Evolutionary conservation across 1,284 basidiomycete genomes (phyloP).

Genomic region (Cutaneotrichosporon cyanovorans): DNA sequence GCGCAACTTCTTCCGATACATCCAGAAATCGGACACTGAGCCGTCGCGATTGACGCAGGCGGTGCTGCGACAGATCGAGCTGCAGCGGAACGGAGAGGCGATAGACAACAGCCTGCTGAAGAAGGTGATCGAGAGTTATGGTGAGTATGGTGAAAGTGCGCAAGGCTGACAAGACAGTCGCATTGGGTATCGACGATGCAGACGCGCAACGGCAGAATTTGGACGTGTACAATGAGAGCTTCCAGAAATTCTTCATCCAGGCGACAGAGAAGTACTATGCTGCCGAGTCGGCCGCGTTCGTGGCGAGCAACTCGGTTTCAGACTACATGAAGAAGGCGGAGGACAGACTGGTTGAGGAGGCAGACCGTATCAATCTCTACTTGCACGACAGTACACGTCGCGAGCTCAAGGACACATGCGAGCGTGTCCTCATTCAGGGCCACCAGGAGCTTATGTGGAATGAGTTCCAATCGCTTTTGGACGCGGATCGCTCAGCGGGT

Average conservation of each 20-base stretch:
- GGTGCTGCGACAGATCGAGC: conserved; percentile 79
- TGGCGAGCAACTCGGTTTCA: conserved; percentile 81
- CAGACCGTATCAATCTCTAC: conserved; percentile 90
- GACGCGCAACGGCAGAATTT: conserved; percentile 56
- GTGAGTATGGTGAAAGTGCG: conserved; percentile 28
- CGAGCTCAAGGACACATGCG: conserved; percentile 79
- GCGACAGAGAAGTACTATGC: conserved; percentile 89
- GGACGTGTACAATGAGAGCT: conserved; percentile 87
- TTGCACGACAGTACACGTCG: conserved; percentile 81
- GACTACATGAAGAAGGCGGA: conserved; percentile 98
- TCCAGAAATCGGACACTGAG: conserved; percentile 58
- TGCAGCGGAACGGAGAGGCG: conserved; percentile 87
- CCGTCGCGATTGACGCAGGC: conserved; percentile 77
- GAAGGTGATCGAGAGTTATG: conserved; percentile 90
- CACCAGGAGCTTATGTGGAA: conserved; percentile 87
- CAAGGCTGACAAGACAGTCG: conserved; percentile 54
- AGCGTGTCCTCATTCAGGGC: conserved; percentile 82
- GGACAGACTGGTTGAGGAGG: conserved; percentile 84
- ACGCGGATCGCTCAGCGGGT: conserved; percentile 80
- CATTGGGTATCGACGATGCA: conserved; percentile 83
- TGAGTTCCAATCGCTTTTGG: conserved; percentile 85
- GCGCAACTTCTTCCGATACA: conserved; percentile 76
- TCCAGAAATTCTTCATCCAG: conserved; percentile 80
- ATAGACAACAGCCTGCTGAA: conserved; percentile 92
- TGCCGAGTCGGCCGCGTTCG: conserved; percentile 81